Base-by-base conservation (phyloP, 352 stramenopile genomes). In the Phytopythium chamaehyphon region DNA sequence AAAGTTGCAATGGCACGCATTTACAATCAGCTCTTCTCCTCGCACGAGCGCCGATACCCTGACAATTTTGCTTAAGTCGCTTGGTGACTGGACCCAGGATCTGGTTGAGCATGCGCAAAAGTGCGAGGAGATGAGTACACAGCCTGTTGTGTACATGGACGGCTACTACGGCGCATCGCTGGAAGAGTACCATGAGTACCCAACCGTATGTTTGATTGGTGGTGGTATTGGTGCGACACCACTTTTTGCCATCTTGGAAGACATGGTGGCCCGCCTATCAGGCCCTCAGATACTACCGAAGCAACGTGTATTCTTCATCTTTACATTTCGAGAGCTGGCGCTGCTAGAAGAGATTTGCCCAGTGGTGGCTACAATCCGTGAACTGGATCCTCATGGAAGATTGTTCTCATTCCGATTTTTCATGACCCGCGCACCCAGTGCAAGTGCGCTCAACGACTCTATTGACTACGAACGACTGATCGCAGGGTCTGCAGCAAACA, bases 1-100 rank as follows among this genome's bases (percentile, higher is more conserved):
- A 14, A 76, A 69, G 47, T 51, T 80, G 2, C 70, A 87, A 36
- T 87, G 76, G 73, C 76, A 87, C 35, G 61, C 73, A 10, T 85
- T 87, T 53, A 83, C 71, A 0, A 78, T 87, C 51, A 67, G 68
- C 14, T 82, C 76, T 14, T 73, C 76, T 3, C 73, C 76, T 6
- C 55, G 46, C 2, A 51, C 55, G 4, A 76, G 43, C 19, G 24
- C 71, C n/a, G 49, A 40, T 23, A 62, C 66, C 4, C 43, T 85
- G 16, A 85, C 73, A 1, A 61, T 87, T 38, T 53, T 83, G n/a
- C 40, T 71, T 31, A 85, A 85, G 38, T 61, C 66, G 0, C 50
- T 81, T 0, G 76, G 76, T 21, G 48, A 76, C 33, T 87, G 76
- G 76, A 84, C 71, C 1, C 37, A 66, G 5, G 48, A 83, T 15